phyloP scores from a whole-genome alignment of 352 stramenopile species.

The Globisporangium echinulatum region DNA sequence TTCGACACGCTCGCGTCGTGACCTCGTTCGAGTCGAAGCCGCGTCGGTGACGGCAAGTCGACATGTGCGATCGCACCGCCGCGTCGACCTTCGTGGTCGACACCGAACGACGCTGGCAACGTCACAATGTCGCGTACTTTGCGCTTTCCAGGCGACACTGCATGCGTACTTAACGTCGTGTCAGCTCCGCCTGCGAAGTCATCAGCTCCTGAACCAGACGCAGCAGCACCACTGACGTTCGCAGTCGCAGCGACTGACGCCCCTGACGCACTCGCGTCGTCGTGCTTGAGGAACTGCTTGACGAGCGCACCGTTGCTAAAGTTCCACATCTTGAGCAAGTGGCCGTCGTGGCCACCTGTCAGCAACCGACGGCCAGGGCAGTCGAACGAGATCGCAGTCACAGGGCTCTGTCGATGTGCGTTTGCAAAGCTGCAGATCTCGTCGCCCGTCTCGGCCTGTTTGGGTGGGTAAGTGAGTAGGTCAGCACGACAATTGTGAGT shows the following conservation, averaged over 20 bases:
- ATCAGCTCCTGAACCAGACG: constrained; percentile 2
- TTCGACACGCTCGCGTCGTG: constrained; percentile 2
- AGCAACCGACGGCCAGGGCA: constrained; percentile 67
- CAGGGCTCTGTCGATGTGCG: constrained; percentile 51
- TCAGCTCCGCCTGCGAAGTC: not conserved
- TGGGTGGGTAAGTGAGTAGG: not conserved
- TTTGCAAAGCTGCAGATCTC: constrained; percentile 77
- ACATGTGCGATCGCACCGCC: constrained; percentile 28
- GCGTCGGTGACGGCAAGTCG: constrained; percentile 50
- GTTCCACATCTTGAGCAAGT: constrained; percentile 86
- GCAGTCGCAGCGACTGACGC: too few relatives aligned
- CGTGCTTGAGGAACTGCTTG: constrained; percentile 77
- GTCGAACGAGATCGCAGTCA: constrained; percentile 83
- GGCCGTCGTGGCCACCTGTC: constrained; percentile 73
- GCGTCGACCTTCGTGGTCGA: constrained; percentile 45
- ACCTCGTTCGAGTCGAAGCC: constrained; percentile 16
- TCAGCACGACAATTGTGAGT: not conserved
- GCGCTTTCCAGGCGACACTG: constrained; percentile 18
- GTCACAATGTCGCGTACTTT: constrained; percentile 62
- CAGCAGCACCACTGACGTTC: not conserved
- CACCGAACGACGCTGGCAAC: constrained; percentile 48
- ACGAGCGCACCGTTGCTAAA: constrained; percentile 85
- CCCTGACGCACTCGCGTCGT: constrained; percentile 9
- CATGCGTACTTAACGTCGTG: not conserved
- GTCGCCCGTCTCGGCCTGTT: constrained; percentile 65